Conservation (phyloP, 768 basidiomycete species). For the Tylopilus rubrobrunneus region DNA sequence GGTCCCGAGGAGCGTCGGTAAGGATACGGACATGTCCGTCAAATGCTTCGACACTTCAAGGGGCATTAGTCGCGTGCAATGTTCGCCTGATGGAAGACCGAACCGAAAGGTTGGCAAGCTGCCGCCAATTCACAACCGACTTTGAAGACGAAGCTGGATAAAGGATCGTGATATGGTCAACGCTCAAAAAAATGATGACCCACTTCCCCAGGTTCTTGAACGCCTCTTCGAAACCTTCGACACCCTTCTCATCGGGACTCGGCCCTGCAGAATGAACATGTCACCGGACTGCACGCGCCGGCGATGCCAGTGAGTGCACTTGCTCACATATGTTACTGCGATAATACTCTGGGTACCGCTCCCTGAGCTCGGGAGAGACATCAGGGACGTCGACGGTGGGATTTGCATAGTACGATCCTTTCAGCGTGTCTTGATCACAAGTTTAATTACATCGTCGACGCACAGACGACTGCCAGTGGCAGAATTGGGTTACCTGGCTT, state of each 20-base stretch:
- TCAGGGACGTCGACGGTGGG: slow-evolving; percentile 64
- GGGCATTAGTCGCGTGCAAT: background rate
- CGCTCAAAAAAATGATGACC: slow-evolving; percentile 6
- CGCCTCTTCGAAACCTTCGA: slow-evolving; percentile 78
- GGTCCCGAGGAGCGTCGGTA: slow-evolving; percentile 65
- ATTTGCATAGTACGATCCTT: slow-evolving; percentile 91
- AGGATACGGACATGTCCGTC: slow-evolving; percentile 57
- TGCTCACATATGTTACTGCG: slow-evolving; percentile 79
- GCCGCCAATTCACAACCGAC: slow-evolving; percentile 77
- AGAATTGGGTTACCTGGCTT: slow-evolving; percentile 54
- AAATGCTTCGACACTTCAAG: slow-evolving; percentile 59
- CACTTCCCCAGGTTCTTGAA: slow-evolving; percentile 84
- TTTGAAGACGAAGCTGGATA: slow-evolving; percentile 66
- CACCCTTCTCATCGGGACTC: slow-evolving; percentile 44
- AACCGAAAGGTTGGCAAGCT: slow-evolving; percentile 92
- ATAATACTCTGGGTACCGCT: slow-evolving; percentile 79
- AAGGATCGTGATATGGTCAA: slow-evolving; percentile 3
- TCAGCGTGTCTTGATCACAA: slow-evolving; percentile 61
- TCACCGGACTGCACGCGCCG: background rate
- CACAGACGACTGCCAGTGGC: background rate
- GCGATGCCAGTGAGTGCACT: background rate
- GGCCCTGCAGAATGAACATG: slow-evolving; percentile 52
- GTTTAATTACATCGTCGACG: background rate
- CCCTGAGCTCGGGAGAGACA: slow-evolving; percentile 53
- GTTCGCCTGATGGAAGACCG: slow-evolving; percentile 6